Base-by-base conservation (phyloP, 2,329 filamentous ascomycete species). In the Furcasterigmium furcatum region DNA sequence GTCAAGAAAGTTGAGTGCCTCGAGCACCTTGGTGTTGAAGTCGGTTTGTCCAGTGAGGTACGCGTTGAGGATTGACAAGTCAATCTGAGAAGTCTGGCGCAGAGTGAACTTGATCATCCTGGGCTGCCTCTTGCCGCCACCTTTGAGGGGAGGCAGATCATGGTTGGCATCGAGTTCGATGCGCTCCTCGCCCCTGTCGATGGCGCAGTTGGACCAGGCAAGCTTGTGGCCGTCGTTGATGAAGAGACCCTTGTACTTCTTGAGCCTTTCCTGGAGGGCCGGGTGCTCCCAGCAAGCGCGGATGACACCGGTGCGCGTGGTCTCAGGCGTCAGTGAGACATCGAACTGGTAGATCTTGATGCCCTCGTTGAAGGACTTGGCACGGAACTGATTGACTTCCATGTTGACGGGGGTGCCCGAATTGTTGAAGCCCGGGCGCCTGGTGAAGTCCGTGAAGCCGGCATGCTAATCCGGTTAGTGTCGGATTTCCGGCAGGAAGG, bases 1-100 rank as follows among this genome's bases (percentile, higher is more conserved):
- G 52, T 99, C 94, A 5, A 96, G 72, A 58, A 96, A 96, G 61
- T 87, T 96, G 64, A 97, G 80, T 13, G 87, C 85, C 58, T 94
- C 88, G 8, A 92, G 75, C 18, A 92, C 82, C 18, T 76, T 68
- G 30, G 79, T 80, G 58, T 86, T 79, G 62, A 87, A 87, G 2
- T 73, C 65, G 18, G 76, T 70, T 47, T 77, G 69, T 40, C 82
- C 75, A 2, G 72, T 58, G 3, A 95, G 71, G 59, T 92, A 96
- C 0, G 73, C 71, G 4, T 76, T 67, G 0, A 97, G 74, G 1
- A 78, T 72, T 4, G 74, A 66, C 43, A 97, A 77, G 36, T 87
- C 78, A 19, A 99, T 79, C 2, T 67, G 67, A n/a, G 80, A 85
- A 0, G 87, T 87, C 49, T 74, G 74, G 2, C 74, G 73, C 48